A percentile compares a stretch with the other conserved stretches of the same genome.
These are phyloP conservation scores for Diaporthe ilicicola DNA, from an alignment of 2,329 filamentous ascomycete genomes.

Conservation along the genomic window DNA sequence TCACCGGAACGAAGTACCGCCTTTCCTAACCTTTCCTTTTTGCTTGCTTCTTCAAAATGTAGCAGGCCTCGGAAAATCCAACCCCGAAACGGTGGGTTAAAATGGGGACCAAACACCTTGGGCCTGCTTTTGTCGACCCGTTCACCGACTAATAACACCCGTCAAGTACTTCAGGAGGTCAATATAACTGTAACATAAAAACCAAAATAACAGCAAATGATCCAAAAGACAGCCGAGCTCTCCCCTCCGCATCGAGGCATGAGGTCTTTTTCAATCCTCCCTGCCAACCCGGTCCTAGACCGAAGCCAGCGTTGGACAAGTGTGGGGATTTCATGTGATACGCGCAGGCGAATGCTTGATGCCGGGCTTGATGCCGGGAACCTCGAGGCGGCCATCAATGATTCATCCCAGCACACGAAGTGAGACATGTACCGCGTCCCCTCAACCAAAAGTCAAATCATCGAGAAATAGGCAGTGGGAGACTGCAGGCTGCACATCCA, in stretches of 20 bases:
- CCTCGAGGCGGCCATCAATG: not conserved
- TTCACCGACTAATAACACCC: conserved; percentile 4
- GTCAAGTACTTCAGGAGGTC: not conserved
- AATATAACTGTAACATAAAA: conserved; percentile 13
- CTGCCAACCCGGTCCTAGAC: not conserved
- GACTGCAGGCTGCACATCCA: conserved; percentile 2
- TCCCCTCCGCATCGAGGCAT: not conserved
- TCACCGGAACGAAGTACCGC: not conserved
- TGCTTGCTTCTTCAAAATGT: no score
- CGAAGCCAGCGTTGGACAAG: not conserved
- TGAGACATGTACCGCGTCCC: not conserved
- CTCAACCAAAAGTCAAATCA: not conserved
- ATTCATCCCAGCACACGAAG: not conserved
- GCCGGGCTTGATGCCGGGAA: not conserved
- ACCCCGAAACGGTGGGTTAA: not conserved
- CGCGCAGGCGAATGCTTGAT: not conserved
- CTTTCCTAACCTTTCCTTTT: not conserved
- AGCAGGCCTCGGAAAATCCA: not conserved
- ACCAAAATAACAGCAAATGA: not conserved
- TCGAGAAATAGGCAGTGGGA: conserved; percentile 2
- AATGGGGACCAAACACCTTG: not conserved
- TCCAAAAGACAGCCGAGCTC: not conserved
- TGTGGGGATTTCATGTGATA: not conserved
- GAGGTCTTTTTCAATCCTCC: not conserved
- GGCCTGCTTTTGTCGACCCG: not conserved